Evolutionary conservation across 2,329 filamentous ascomycete species (phyloP), one percentile per base, ranked within the genome.

Genomic region (Herpotrichia juniperi): DNA sequence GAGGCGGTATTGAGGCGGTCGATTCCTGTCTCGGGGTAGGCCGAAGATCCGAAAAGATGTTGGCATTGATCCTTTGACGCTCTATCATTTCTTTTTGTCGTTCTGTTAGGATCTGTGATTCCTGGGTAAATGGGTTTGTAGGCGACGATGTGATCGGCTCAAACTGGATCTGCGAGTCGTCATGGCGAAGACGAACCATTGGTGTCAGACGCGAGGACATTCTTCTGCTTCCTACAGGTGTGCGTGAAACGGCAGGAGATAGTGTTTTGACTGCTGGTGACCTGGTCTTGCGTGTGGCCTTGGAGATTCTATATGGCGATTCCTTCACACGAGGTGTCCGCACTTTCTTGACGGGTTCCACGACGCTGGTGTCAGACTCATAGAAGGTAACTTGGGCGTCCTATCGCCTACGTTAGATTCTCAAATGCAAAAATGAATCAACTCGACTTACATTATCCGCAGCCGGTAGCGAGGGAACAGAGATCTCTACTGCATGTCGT

Each of bases 131-230:
- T 0, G 71, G 74, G 12, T 76, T 72, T 4, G 79, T 74, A 2
- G 81, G 76, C 0, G 87, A 84, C 11, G 86, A 84, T 25, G 83
- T 81, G 42, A 93, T 87, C 0, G 85, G 76, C 2, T 87, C 84
- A 64, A 94, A 94, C 37, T 90, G 82, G 22, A 96, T 82, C 64
- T 96, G 91, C 0, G 91, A 96, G 71, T 96, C 83, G 56, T 96
- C 85, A 61, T 96, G 91, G 28, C 89, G 84, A 24, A 87, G 78
- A 53, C 83, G 83, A 16, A 81, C 78, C 42, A 81, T 83, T 11
- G 73, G 71, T 44, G 71, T 76, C 24, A 57, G 61, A 39, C 64
- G 63, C 12, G 62, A 48, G 45, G 69, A 51, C 12, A 44, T 45
- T 53, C 61, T 66, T 48, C 58, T 64, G 26, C 50, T 63, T 6